Base-by-base conservation (phyloP, 371 early-diverging fungal genomes). In the Apophysomyces elegans region DNA sequence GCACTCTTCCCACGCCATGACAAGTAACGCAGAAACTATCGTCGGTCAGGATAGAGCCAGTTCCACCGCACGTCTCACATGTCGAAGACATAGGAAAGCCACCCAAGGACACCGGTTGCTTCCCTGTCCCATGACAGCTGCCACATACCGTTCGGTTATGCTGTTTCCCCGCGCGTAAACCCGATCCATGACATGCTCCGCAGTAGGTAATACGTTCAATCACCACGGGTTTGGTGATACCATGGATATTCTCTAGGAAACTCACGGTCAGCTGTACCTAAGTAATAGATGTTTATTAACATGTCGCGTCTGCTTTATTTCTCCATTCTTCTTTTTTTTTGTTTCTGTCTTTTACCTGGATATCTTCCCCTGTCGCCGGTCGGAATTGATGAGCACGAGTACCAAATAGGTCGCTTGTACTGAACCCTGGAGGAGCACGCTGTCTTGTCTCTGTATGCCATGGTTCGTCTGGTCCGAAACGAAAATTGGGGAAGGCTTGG, bases 231-330 rank as follows among this genome's bases (percentile, higher is more conserved):
- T 87, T 90, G 26, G 78, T 84, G 0, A 88, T 63, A 21, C 98
- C 98, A 59, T 88, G 89, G 14, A 89, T 92, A 7, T 96, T 95
- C 38, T 96, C 95, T 93, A 94, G 93, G 70, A 96, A 97, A 5
- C 86, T 60, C 18, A 97, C 79, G 7, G 76, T 80, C 61, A 91
- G 64, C 6, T 77, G 78, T 1, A 67, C 50, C 65, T 71, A 32
- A 13, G 45, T 5, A 8, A 56, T 12, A 26, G 37, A 35, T 37
- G 12, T 35, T 14, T 43, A 44, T 37, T 38, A 11, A 26, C 0
- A 26, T 26, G 32, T 26, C 32, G 13, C 1, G 41, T 41, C 41
- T 13, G 11, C 41, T 41, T 41, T 41, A 5, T 41, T 13, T 41
- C 8, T 41, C 8, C 8, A 41, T 13, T 56, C 56, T 14, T 3